A percentile compares a stretch with the other conserved stretches of the same genome.
phyloP scores from a whole-genome alignment of 495 filamentous ascomycete species.

The Hypoxylon intermedium region DNA sequence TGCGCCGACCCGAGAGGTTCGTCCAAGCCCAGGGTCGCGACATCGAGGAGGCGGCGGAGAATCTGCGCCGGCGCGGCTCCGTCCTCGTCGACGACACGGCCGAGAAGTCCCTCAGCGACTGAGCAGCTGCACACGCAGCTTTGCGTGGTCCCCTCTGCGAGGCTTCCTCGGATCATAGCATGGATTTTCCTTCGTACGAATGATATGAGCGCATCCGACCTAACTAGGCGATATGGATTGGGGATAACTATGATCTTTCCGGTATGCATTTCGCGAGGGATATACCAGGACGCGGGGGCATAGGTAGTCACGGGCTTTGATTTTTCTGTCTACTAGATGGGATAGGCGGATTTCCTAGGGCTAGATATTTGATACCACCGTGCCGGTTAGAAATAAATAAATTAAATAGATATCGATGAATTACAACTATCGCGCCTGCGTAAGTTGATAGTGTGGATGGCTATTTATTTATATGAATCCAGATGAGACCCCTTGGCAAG shows the following conservation, averaged over 20 bases:
- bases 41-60: slow-evolving; percentile 33
- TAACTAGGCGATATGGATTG: background rate
- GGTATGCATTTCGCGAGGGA: too few species aligned
- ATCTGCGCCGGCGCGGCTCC: slow-evolving; percentile 19
- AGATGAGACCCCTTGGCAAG: too few species aligned
- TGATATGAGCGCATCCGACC: too few species aligned
- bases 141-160: background rate
- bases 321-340: background rate
- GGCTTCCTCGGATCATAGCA: background rate
- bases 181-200: background rate
- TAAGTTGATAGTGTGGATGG: too few species aligned
- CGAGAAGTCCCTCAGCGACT: slow-evolving; percentile 21
- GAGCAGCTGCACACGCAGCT: background rate
- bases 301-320: background rate
- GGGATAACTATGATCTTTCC: background rate
- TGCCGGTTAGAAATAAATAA: background rate
- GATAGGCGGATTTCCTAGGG: background rate
- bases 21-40: slow-evolving; percentile 30
- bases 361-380: slow-evolving; percentile 17
- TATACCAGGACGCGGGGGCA: background rate
- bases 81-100: slow-evolving; percentile 20
- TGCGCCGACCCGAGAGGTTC: slow-evolving; percentile 42
- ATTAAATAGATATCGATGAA: too few species aligned
- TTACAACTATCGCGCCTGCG: too few species aligned
- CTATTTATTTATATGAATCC: too few species aligned